These are phyloP conservation scores for Arthroderma uncinatum DNA, from an alignment of 2,329 filamentous ascomycete genomes.

Conservation along the genomic window DNA sequence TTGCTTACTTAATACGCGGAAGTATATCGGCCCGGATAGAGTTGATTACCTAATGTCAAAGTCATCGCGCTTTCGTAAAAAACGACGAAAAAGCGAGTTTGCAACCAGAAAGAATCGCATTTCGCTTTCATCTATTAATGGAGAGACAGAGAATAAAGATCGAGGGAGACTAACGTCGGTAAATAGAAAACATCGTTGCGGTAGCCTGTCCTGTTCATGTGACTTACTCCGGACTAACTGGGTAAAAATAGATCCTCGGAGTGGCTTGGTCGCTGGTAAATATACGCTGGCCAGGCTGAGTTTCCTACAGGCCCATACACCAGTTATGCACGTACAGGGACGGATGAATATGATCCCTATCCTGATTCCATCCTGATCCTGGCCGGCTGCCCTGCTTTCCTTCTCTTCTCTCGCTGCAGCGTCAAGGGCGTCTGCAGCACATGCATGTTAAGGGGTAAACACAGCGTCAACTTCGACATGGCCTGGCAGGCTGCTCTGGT, in stretches of 20 bases:
- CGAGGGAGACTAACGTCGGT: neutral
- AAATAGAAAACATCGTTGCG: neutral
- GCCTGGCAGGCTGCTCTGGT: neutral
- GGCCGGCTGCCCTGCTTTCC: neutral
- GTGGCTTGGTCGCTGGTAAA: neutral
- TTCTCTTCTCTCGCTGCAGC: neutral
- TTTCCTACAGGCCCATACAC: neutral
- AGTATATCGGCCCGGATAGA: too few relatives aligned
- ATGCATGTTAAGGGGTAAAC: neutral
- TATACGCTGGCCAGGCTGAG: neutral
- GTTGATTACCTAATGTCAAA: too few relatives aligned
- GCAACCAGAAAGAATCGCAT: too few relatives aligned
- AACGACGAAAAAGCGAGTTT: too few relatives aligned
- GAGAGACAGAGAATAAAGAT: neutral
- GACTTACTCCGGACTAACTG: neutral
- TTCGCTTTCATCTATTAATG: neutral
- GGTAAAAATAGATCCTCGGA: neutral
- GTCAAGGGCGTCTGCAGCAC: neutral
- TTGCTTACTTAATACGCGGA: too few relatives aligned
- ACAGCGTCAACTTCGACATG: neutral
- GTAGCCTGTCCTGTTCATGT: neutral
- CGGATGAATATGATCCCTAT: neutral
- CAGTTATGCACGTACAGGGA: neutral
- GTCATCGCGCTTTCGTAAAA: too few relatives aligned
- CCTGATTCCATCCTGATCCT: neutral